Conservation (phyloP, 2,329 filamentous ascomycete genomes). For the Clarireedia sp. region DNA sequence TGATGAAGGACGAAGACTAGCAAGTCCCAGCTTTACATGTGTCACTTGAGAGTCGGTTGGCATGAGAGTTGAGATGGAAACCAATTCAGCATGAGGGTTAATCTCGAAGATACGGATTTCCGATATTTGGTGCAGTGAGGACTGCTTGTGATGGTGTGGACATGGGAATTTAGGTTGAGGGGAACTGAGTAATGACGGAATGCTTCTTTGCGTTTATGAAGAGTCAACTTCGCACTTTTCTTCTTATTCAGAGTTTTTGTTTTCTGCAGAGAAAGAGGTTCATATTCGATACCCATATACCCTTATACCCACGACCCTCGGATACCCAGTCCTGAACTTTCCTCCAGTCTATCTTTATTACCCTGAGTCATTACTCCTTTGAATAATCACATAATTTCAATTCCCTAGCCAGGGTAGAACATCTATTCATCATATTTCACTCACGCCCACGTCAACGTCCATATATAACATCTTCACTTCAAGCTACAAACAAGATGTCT, state of each 20-base stretch:
- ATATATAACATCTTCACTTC: slow-evolving; percentile 2
- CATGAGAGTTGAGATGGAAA: background rate
- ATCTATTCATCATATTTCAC: slow-evolving; percentile 7
- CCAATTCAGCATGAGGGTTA: slow-evolving; percentile 2
- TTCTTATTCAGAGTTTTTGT: background rate
- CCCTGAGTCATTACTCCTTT: background rate
- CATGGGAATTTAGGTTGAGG: background rate
- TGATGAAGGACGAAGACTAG: background rate
- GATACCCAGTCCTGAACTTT: background rate
- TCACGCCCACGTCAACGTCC: slow-evolving; percentile 4
- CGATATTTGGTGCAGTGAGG: background rate
- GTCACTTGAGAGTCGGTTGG: background rate
- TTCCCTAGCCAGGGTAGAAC: background rate
- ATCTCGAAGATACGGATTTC: background rate
- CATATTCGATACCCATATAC: background rate
- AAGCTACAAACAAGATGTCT: background rate
- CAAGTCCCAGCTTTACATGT: background rate
- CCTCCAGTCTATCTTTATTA: no score
- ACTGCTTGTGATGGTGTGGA: background rate
- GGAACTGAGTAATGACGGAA: background rate
- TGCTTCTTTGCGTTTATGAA: slow-evolving; percentile 3
- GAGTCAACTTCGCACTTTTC: slow-evolving; percentile 3
- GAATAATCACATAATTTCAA: slow-evolving; percentile 5
- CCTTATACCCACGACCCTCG: background rate
- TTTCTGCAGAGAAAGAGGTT: background rate